Conservation (phyloP, 2,329 filamentous ascomycete species). For the Colletotrichum higginsianum region DNA sequence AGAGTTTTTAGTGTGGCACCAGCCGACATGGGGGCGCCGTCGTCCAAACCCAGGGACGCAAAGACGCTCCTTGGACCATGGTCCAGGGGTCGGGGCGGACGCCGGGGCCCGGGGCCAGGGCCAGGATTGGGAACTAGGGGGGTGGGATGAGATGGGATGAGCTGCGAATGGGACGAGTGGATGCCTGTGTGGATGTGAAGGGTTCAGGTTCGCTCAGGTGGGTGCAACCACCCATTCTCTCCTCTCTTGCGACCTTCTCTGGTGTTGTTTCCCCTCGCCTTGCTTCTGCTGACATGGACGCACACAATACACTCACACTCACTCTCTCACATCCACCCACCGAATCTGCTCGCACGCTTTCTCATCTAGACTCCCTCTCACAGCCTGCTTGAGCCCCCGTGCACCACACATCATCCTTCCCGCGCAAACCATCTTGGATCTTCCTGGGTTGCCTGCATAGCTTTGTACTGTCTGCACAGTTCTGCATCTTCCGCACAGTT, state of each 20-base stretch:
- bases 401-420: not conserved
- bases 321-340: not conserved
- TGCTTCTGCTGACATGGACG: slow-evolving; percentile 12
- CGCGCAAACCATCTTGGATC: not conserved
- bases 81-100: slow-evolving; percentile 33
- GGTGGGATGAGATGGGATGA: slow-evolving; percentile 29
- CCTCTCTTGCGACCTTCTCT: not conserved
- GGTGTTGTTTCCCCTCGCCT: slow-evolving; percentile 3
- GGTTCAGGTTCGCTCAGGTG: slow-evolving; percentile 41
- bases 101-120: slow-evolving; percentile 18
- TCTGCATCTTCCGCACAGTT: not conserved
- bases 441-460: slow-evolving; percentile 1
- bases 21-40: slow-evolving; percentile 34
- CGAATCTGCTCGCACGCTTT: slow-evolving; percentile 10
- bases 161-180: slow-evolving; percentile 34
- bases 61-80: slow-evolving; percentile 42
- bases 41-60: slow-evolving; percentile 41
- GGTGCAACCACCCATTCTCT: slow-evolving; percentile 36
- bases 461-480: not conserved
- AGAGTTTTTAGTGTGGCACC: slow-evolving; percentile 41
- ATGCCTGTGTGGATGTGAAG: slow-evolving; percentile 40
- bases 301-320: not conserved
- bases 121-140: slow-evolving; percentile 22
- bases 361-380: not conserved
- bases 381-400: slow-evolving; percentile 18